Base-by-base conservation (phyloP, 805 yeast genomes). In the Candida easanensis region DNA sequence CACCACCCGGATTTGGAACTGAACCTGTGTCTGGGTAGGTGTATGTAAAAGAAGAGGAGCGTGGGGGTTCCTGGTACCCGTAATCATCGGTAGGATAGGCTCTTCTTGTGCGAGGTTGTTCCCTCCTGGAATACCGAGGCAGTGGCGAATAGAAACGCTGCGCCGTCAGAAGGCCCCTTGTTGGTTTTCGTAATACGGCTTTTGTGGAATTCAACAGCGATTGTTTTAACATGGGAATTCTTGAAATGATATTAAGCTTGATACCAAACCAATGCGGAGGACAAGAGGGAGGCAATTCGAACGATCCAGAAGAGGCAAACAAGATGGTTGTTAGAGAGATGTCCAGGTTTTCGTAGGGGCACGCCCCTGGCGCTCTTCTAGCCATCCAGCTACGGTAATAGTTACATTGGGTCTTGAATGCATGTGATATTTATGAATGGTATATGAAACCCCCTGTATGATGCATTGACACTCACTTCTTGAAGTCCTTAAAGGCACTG, bases 1-100 rank as follows among this genome's bases (percentile, higher is more conserved):
- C 25, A 4, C 53, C 51, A 14, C 33, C 35, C 2, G 49, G 48
- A 22, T 49, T 73, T 17, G 79, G 56, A 1, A 82, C 84, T 30
- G 70, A 69, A 8, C 70, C 51, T 5, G 41, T 42, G 19, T 30
- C 10, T 6, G 28, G 28, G 25, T 33, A 48, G 2, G 47, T 48
- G 28, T 40, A 37, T 4, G 42, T 18, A 16, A 5, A 15, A 14
- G n/a, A 7, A 6, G 33, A 7, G 20, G 18, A 6, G 7, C 33
- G n/a, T 14, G 33, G 33, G 5, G 33, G n/a, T 16, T 30, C 19
- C 19, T 30, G 33, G 19, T 30, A 30, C 13, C 16, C 19, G 13
- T 7, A 30, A 5, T 30, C 33, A n/a, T 30, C 19, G 5, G 19
- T 19, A 5, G 18, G 33, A 6, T n/a, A 15, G 8, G 19, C 18